Base-by-base conservation (phyloP, 1,139 yeast species). In the Pichia sp. region DNA sequence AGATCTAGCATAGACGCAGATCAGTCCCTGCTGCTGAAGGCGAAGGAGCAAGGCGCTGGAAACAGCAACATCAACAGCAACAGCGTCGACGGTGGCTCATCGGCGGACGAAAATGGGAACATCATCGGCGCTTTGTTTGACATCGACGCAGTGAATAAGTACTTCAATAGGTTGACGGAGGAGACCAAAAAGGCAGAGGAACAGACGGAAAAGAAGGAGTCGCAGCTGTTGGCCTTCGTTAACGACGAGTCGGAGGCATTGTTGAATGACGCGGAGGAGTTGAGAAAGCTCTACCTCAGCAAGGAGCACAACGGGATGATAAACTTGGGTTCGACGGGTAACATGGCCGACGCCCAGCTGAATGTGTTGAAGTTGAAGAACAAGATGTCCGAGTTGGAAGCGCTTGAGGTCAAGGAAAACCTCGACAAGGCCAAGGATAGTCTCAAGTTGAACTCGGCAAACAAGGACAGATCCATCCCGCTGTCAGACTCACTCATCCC, bases 271-370 rank as follows among this genome's bases (percentile, higher is more conserved):
- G 54, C 58, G 8, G 54, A 57, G n/a, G 47, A 60, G 36, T 50
- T 66, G 26, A 58, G 49, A 42, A 59, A 62, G 32, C 49, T 66
- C 11, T 66, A 66, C 38, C 58, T 66, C 29, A 57, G 59, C 32
- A 29, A 55, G 3, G 23, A 47, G 5, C 64, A 62, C 41, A 46
- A 46, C 1, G 67, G 67, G 8, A 31, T 44, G 7, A 58, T 65
- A 23, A 46, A 41, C 19, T 61, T 59, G 42, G 68, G 68, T 4
- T 62, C 68, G 7, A 63, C 67, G 7, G 69, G 69, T 30, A 66
- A 66, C 48, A 47, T 59, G 47, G 52, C 50, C 2, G n/a, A 43
- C 13, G 34, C 45, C 5, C 48, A 47, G 5, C 23, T 54, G 29
- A 56, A 54, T 34, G 38, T 41, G 7, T 38, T 51, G 15, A 36